phyloP scores from a whole-genome alignment of 768 basidiomycete genomes.

The Macrolepiota albuminosa region DNA sequence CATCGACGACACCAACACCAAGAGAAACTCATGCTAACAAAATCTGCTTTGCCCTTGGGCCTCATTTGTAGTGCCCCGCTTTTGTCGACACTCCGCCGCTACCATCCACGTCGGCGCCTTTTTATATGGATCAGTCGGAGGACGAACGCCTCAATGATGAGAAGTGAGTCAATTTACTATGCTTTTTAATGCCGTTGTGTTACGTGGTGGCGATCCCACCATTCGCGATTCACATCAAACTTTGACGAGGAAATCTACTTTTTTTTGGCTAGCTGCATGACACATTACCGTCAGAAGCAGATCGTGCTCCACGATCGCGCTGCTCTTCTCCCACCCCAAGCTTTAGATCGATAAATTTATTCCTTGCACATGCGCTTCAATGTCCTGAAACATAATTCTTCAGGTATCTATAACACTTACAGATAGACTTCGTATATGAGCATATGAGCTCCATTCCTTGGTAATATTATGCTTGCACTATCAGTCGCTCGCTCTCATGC shows the following conservation, averaged over 20 bases:
- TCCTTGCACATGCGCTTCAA: too few relatives aligned
- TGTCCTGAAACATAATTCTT: too few relatives aligned
- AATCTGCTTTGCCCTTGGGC: neutral
- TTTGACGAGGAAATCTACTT: neutral
- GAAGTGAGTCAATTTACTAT: neutral
- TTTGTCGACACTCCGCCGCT: neutral
- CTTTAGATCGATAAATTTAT: too few relatives aligned
- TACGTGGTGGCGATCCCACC: neutral
- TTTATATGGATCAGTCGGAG: neutral
- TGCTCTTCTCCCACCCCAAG: too few relatives aligned
- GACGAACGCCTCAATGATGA: neutral
- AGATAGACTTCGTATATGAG: too few relatives aligned
- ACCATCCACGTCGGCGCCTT: neutral
- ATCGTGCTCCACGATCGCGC: too few relatives aligned
- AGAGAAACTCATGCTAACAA: neutral
- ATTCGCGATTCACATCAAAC: neutral
- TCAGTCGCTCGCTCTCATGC: too few relatives aligned
- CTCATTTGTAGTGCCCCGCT: neutral
- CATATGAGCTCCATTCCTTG: too few relatives aligned
- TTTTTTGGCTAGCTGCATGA: neutral
- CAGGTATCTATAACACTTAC: too few relatives aligned
- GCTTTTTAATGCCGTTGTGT: neutral
- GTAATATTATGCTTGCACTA: too few relatives aligned
- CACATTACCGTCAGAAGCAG: neutral
- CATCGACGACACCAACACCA: too few relatives aligned